Percentiles rank a stretch among this genome's conserved stretches.
phyloP scores from a whole-genome alignment of 768 basidiomycete species.

The Pholiota conissans region DNA sequence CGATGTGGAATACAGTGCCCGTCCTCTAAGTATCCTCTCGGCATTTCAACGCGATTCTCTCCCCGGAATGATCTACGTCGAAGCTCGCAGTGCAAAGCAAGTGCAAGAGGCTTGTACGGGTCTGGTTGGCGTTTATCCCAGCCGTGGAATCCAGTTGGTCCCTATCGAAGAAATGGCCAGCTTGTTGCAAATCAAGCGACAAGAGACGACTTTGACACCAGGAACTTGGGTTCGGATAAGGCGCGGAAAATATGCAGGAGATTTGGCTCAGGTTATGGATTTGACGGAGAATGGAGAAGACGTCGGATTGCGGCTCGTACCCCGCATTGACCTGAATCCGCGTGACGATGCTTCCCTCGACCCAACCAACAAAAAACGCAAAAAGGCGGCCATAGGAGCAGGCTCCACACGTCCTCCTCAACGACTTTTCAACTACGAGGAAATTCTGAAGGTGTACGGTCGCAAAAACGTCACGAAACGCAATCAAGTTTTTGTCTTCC shows the following conservation, averaged over 20 bases:
- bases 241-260: constrained; percentile 91
- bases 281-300: constrained; percentile 92
- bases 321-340: constrained; percentile 96
- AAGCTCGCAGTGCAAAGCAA: constrained; percentile 85
- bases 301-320: constrained; percentile 90
- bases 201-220: constrained; percentile 78
- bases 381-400: constrained; percentile 54
- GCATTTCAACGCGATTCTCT: constrained; percentile 96
- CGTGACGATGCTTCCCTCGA: constrained; percentile 69
- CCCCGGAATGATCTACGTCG: constrained; percentile 95
- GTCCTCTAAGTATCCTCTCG: constrained; percentile 84
- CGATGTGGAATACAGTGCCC: constrained; percentile 74
- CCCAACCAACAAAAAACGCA: constrained; percentile 68
- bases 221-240: constrained; percentile 96
- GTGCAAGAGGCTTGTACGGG: constrained; percentile 86
- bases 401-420: constrained; percentile 83
- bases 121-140: constrained; percentile 89
- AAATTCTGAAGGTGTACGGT: constrained; percentile 84
- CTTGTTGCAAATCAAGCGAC: constrained; percentile 92
- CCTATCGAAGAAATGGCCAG: constrained; percentile 99
- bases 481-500: constrained; percentile 79
- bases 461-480: constrained; percentile 74
- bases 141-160: constrained; percentile 79
- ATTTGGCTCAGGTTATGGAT: constrained; percentile 94
- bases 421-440: constrained; percentile 91